Conservation (phyloP, 768 basidiomycete genomes). For the Amylocystis lapponica region DNA sequence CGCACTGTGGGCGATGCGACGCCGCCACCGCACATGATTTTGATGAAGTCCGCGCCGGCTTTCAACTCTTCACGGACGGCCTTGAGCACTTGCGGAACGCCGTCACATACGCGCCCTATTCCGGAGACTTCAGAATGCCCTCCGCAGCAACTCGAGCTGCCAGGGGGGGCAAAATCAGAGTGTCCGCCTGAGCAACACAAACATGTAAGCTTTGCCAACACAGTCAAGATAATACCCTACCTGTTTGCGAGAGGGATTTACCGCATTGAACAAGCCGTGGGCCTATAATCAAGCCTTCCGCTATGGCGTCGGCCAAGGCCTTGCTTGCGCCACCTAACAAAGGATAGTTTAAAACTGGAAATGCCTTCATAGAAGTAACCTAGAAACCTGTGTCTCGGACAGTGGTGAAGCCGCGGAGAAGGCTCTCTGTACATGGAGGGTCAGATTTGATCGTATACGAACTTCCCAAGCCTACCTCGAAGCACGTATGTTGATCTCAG, state of each 20-base stretch:
- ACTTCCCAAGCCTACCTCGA: conserved; percentile 19
- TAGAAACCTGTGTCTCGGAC: conserved; percentile 30
- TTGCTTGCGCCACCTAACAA: conserved; percentile 31
- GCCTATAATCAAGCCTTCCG: conserved; percentile 32
- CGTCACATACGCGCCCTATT: conserved; percentile 30
- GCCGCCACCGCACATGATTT: conserved; percentile 37
- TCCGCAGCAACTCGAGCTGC: conserved; percentile 29
- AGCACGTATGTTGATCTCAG: conserved; percentile 34
- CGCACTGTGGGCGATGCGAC: conserved; percentile 34
- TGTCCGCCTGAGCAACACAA: conserved; percentile 28
- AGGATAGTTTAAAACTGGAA: too few species aligned
- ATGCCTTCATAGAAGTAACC: not conserved
- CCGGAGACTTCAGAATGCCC: conserved; percentile 22
- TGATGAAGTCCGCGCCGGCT: conserved; percentile 37
- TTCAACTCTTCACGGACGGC: conserved; percentile 33
- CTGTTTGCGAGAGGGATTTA: conserved; percentile 35
- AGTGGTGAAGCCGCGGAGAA: conserved; percentile 33
- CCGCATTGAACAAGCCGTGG: conserved; percentile 36
- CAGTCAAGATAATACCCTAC: conserved; percentile 1
- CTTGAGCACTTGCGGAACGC: conserved; percentile 32
- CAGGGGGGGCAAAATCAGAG: conserved; percentile 26
- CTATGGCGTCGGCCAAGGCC: conserved; percentile 31
- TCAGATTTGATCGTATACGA: too few species aligned
- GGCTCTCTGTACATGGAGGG: conserved; percentile 30
- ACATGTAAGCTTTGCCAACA: not conserved